Base-by-base conservation (phyloP, 75 land plant species). In the Isoetes taiwanensis region DNA sequence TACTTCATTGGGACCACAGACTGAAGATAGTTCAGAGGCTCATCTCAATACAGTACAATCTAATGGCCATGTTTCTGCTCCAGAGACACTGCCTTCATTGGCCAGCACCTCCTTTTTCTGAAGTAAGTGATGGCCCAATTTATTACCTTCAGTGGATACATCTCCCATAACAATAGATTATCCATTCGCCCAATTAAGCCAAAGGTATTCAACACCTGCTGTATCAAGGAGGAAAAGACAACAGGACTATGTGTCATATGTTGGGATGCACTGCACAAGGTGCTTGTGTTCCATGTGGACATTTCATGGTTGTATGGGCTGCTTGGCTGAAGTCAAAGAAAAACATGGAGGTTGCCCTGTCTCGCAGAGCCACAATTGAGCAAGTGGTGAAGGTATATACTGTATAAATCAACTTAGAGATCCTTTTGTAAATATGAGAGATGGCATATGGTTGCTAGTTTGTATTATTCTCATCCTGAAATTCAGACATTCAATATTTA, bases 281-380 rank as follows among this genome's bases (percentile, higher is more conserved):
- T 5, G 98, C 81, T 26, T 93, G 98, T 59, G 68, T 88, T 30
- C 98, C 98, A 0, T 93, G 98, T 66, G 98, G 98, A 0, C 95
- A 93, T 33, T 68, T 93, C 72, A 95, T 88, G 98, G 98, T 27
- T 93, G 98, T 66, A 88, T 93, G 96, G 60, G 75, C 27, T 93
- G 98, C 67, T 69, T 93, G 72, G 74, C 68, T 46, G 98, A 93
- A 37, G 75, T 93, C 57, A 80, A 87, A 62, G 64, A 42, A 39
- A 93, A 93, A 70, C 64, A 76, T 19, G 78, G 90, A 83, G 95
- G 85, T 16, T 93, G 98, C 62, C 98, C 98, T 28, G 79, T 93
- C 19, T 93, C n/a, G 98, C 59, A 80, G 98, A 52, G 66, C 85
- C 55, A 63, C 75, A 35, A 81, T 93, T 23, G 78, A 75, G 60